Conservation (phyloP, 1,284 basidiomycete species). For the Ganoderma lucidum region DNA sequence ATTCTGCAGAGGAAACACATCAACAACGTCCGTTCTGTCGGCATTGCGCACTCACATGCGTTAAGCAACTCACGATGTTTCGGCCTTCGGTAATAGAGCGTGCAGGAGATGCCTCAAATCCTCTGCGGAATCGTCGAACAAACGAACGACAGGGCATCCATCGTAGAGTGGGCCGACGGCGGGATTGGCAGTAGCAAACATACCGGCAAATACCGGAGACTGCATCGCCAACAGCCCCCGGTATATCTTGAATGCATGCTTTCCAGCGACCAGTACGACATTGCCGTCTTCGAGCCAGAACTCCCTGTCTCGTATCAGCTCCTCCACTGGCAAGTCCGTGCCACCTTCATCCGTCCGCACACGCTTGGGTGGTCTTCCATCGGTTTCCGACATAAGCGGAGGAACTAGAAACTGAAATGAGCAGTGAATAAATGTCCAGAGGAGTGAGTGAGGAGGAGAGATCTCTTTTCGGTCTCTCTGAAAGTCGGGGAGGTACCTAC, state of each 20-base stretch:
- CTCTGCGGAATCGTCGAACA: conserved; percentile 20
- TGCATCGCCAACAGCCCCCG: conserved; percentile 49
- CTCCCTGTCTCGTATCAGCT: conserved; percentile 47
- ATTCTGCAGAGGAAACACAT: too few species aligned
- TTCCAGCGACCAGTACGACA: conserved; percentile 62
- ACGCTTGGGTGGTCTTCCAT: not conserved
- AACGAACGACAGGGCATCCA: conserved; percentile 17
- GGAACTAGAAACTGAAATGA: not conserved
- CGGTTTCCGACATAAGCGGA: not conserved
- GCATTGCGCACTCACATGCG: too few species aligned
- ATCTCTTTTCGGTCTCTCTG: too few species aligned
- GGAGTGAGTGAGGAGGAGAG: not conserved
- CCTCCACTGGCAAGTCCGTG: not conserved
- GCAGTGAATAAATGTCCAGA: not conserved
- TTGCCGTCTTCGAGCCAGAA: conserved; percentile 80
- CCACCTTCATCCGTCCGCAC: not conserved
- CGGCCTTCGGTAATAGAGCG: conserved; percentile 1
- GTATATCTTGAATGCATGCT: conserved; percentile 72
- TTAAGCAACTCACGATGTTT: not conserved
- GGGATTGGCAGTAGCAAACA: conserved; percentile 19
- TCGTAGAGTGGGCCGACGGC: conserved; percentile 3
- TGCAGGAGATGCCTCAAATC: conserved; percentile 16
- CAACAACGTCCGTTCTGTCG: too few species aligned
- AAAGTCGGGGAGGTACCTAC: too few species aligned
- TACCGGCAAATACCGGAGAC: conserved; percentile 21